Evolutionary conservation across 306 rosid genomes (phyloP).

Genomic region (Benincasa hispida): DNA sequence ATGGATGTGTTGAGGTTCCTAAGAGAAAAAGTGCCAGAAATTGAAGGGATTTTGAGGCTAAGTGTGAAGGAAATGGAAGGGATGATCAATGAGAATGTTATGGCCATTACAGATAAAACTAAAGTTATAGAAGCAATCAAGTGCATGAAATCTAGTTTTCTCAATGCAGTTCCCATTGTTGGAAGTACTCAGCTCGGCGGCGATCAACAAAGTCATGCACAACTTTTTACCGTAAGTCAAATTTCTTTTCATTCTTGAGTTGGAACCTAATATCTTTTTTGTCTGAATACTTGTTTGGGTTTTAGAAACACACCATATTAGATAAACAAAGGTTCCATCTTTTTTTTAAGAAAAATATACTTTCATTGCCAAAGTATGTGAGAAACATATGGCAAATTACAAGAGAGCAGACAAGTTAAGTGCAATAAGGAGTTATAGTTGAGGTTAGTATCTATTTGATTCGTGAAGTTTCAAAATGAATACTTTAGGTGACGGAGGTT

Average conservation of each 20-base stretch:
- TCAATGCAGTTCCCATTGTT: slow-evolving; percentile 75
- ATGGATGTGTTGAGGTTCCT: slow-evolving; percentile 64
- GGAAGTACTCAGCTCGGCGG: slow-evolving; percentile 15
- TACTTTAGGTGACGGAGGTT: too few relatives aligned
- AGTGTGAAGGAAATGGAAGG: slow-evolving; percentile 43
- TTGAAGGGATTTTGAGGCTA: slow-evolving; percentile 13
- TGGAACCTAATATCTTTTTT: too few relatives aligned
- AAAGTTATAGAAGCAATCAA: slow-evolving; percentile 51
- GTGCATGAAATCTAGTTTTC: slow-evolving; percentile 46
- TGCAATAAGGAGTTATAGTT: too few relatives aligned
- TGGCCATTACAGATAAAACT: slow-evolving; percentile 56
- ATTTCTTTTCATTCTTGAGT: neutral
- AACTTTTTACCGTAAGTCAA: slow-evolving; percentile 39
- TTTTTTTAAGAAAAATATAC: too few relatives aligned
- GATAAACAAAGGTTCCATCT: too few relatives aligned
- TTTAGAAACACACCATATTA: too few relatives aligned
- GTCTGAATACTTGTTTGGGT: too few relatives aligned
- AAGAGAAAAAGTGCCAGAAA: slow-evolving; percentile 16
- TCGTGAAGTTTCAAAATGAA: too few relatives aligned
- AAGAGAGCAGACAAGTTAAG: too few relatives aligned
- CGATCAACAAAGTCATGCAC: slow-evolving; percentile 45
- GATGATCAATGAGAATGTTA: slow-evolving; percentile 35
- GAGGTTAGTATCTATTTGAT: too few relatives aligned
- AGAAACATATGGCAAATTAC: too few relatives aligned
- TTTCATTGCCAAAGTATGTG: too few relatives aligned